phyloP scores from a whole-genome alignment of 129 eudicot genomes.

The Lonicera japonica region DNA sequence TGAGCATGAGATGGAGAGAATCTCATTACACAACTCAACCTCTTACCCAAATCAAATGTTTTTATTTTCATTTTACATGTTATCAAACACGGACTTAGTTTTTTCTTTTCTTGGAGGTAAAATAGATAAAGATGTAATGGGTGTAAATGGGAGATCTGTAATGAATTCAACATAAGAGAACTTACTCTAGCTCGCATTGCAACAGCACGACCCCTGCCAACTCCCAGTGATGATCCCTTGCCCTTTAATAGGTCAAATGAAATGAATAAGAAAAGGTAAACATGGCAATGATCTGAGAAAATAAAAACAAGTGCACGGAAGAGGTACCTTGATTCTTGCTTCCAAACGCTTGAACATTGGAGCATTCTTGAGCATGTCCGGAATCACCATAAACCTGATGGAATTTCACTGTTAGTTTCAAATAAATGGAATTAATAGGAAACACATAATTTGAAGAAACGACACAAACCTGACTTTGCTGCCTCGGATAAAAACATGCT shows the following conservation, averaged over 20 bases:
- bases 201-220: slow-evolving; percentile 92
- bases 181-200: slow-evolving; percentile 96
- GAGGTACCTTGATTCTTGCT: slow-evolving; percentile 80
- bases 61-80: too few species aligned
- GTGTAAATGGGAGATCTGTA: too few species aligned
- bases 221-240: slow-evolving; percentile 89
- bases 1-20: too few species aligned
- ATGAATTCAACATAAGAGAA: background rate
- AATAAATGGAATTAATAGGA: background rate
- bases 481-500: slow-evolving; percentile 92
- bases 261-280: background rate
- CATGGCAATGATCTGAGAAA: too few species aligned
- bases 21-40: too few species aligned
- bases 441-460: background rate
- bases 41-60: too few species aligned
- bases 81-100: too few species aligned
- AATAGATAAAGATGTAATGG: too few species aligned
- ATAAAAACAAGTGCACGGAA: background rate
- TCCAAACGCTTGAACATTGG: slow-evolving; percentile 93
- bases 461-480: slow-evolving; percentile 86
- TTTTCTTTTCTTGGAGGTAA: too few species aligned
- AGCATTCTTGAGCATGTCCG: slow-evolving; percentile 98
- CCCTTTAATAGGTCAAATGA: slow-evolving; percentile 42
- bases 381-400: slow-evolving; percentile 85
- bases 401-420: background rate